Conservation (phyloP, 208 protist genomes). For the Acanthamoeba comandoni region DNA sequence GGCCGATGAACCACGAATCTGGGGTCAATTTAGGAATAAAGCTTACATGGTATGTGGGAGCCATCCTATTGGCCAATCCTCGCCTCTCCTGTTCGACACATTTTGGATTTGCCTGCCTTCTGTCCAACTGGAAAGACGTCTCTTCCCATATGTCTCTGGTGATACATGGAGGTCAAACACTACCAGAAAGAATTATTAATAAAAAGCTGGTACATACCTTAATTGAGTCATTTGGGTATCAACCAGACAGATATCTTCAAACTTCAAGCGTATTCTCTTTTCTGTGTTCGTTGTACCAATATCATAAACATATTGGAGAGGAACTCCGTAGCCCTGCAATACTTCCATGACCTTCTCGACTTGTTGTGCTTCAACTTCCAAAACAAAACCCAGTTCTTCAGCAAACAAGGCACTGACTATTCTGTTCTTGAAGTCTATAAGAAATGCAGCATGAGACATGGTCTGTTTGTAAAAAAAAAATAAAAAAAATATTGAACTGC, state of each 20-base stretch:
- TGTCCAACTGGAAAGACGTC: constrained; percentile 86
- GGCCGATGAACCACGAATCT: neutral
- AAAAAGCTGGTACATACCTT: too few relatives aligned
- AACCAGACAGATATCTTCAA: too few relatives aligned
- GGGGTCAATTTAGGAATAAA: constrained; percentile 36
- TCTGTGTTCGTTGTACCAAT: too few relatives aligned
- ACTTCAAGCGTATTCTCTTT: too few relatives aligned
- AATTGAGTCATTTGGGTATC: too few relatives aligned
- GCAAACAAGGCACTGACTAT: constrained; percentile 84
- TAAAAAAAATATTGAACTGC: too few relatives aligned
- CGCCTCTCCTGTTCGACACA: constrained; percentile 81
- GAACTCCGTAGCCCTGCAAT: too few relatives aligned
- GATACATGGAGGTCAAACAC: too few relatives aligned
- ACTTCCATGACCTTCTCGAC: constrained; percentile 36
- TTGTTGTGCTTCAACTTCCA: constrained; percentile 82
- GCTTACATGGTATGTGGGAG: neutral
- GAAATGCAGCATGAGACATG: too few relatives aligned
- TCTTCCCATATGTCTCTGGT: constrained; percentile 84
- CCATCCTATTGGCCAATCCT: constrained; percentile 44
- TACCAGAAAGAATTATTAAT: too few relatives aligned
- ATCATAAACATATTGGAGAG: constrained; percentile 4
- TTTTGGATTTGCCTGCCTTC: constrained; percentile 84
- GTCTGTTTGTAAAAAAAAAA: too few relatives aligned
- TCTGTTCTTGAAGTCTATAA: neutral
- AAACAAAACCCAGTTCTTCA: constrained; percentile 87